phyloP scores from a whole-genome alignment of 768 basidiomycete genomes.

The Tulasnella calospora region DNA sequence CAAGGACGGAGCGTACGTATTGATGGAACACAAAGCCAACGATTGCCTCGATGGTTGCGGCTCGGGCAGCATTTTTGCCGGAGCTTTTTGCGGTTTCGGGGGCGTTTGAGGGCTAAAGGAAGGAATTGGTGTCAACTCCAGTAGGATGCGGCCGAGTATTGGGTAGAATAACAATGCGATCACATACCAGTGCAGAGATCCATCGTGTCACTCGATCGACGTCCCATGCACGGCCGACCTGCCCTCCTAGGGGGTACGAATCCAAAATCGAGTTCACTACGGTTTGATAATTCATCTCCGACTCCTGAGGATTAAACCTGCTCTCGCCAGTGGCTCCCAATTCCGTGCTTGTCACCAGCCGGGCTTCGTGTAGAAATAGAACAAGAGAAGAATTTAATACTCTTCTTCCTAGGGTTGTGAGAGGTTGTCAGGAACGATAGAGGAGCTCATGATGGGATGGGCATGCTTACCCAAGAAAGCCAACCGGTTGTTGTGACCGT shows the following conservation, averaged over 20 bases:
- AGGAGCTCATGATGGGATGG: not conserved
- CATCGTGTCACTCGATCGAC: slow-evolving; percentile 69
- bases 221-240: slow-evolving; percentile 70
- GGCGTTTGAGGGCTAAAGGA: slow-evolving; percentile 9
- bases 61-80: slow-evolving; percentile 45
- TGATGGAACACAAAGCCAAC: slow-evolving; percentile 75
- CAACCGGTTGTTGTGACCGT: slow-evolving; percentile 68
- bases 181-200: slow-evolving; percentile 49
- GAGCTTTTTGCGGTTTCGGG: slow-evolving; percentile 3
- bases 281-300: slow-evolving; percentile 43
- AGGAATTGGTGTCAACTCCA: not conserved
- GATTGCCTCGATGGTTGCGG: slow-evolving; percentile 69
- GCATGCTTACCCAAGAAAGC: slow-evolving; percentile 63
- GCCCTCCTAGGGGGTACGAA: slow-evolving; percentile 66
- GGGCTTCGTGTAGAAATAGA: slow-evolving; percentile 53
- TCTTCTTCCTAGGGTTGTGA: slow-evolving; percentile 56
- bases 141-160: not conserved
- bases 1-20: slow-evolving; percentile 51
- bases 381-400: slow-evolving; percentile 70
- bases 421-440: not conserved
- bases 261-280: slow-evolving; percentile 57
- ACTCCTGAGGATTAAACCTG: slow-evolving; percentile 30
- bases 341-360: not conserved
- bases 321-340: slow-evolving; percentile 38
- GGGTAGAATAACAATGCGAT: not conserved